Percentiles rank a stretch among this genome's conserved stretches.
Conservation (phyloP, 1,284 basidiomycete genomes). For the Ustilago cynodontis region DNA sequence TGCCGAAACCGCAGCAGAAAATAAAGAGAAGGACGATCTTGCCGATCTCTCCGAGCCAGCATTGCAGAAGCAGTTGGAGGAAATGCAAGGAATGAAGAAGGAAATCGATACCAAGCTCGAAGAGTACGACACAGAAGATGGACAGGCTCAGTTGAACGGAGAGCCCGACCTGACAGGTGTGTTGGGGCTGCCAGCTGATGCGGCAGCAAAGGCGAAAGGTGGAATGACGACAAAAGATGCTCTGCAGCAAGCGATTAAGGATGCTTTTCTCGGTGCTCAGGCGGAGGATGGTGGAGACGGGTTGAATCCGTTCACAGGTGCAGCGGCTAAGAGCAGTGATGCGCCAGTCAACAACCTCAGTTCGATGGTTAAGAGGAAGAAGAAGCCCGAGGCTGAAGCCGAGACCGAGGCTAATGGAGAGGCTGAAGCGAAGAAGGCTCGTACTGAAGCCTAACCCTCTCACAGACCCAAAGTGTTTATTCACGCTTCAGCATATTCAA, state of each 20-base stretch:
- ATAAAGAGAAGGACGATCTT: constrained; percentile 57
- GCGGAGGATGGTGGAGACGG: constrained; percentile 16
- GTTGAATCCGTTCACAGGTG: constrained; percentile 33
- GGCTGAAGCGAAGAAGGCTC: constrained; percentile 41
- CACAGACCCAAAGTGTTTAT: background rate
- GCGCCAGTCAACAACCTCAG: constrained; percentile 61
- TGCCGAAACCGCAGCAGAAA: constrained; percentile 8
- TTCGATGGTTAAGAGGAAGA: constrained; percentile 63
- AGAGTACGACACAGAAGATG: constrained; percentile 56
- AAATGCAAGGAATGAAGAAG: constrained; percentile 60
- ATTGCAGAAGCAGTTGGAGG: constrained; percentile 52
- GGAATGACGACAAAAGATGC: constrained; percentile 52
- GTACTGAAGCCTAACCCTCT: constrained; percentile 28
- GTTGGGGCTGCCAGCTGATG: constrained; percentile 32
- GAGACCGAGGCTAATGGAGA: constrained; percentile 10
- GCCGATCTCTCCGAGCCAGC: constrained; percentile 44
- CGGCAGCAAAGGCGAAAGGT: constrained; percentile 15
- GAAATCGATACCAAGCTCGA: constrained; percentile 66
- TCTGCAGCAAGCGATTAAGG: constrained; percentile 64
- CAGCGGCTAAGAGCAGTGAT: constrained; percentile 17
- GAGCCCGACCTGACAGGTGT: constrained; percentile 37
- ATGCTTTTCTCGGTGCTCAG: constrained; percentile 63
- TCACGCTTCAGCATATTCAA: background rate
- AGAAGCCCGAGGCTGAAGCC: constrained; percentile 44
- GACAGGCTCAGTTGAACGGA: constrained; percentile 52